Conservation (phyloP, 805 yeast genomes). For the Ogataea salicorniae region DNA sequence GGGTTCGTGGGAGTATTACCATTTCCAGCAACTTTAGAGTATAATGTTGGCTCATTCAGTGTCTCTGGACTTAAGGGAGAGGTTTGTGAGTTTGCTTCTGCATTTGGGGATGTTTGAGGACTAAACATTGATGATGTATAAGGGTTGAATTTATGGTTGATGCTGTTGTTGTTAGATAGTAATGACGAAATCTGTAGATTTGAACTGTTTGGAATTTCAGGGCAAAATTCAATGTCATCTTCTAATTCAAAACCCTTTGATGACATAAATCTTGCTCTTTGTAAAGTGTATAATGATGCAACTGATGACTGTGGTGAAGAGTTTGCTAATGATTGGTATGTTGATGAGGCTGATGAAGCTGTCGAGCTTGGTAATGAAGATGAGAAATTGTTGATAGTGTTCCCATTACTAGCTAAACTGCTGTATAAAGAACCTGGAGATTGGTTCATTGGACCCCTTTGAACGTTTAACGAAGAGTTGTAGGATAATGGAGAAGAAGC, state of each 20-base stretch:
- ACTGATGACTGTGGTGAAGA: constrained; percentile 25
- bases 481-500: constrained; percentile 13
- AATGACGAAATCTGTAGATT: background rate
- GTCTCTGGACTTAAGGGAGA: constrained; percentile 12
- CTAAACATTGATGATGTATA: constrained; percentile 60
- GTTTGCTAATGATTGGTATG: constrained; percentile 20
- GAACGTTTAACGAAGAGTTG: constrained; percentile 7
- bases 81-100: constrained; percentile 19
- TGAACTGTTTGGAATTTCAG: constrained; percentile 36
- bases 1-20: background rate
- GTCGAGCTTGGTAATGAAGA: constrained; percentile 7
- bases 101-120: constrained; percentile 39
- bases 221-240: constrained; percentile 63
- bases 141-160: constrained; percentile 51
- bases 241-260: constrained; percentile 58
- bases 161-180: background rate
- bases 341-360: constrained; percentile 18
- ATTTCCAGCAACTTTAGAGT: constrained; percentile 6
- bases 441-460: constrained; percentile 3
- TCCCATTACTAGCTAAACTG: background rate
- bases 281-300: constrained; percentile 22
- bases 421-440: constrained; percentile 17
- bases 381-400: background rate
- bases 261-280: constrained; percentile 48
- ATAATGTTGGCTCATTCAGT: constrained; percentile 9